These are phyloP conservation scores for Leishmania gerbilli DNA, from an alignment of 208 protist genomes.

Conservation along the genomic window DNA sequence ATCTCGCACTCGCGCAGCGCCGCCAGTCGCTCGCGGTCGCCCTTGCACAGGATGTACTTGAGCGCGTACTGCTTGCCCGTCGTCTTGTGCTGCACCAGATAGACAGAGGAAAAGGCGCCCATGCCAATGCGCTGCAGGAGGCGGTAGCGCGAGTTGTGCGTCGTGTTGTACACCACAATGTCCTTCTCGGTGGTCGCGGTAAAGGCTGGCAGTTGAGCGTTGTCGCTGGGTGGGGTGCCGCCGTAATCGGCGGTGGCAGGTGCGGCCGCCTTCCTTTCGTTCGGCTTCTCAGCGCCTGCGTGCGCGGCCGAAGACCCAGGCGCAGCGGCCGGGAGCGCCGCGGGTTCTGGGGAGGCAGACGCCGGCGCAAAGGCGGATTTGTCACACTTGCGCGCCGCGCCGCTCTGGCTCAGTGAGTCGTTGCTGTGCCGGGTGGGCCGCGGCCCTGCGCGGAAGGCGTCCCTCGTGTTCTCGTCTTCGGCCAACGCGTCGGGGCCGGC, in stretches of 20 bases:
- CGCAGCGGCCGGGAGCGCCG: background rate
- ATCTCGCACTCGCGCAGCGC: constrained; percentile 82
- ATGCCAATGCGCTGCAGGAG: constrained; percentile 57
- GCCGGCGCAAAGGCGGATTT: background rate
- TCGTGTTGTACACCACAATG: constrained; percentile 44
- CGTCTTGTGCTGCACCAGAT: constrained; percentile 60
- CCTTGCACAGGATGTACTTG: constrained; percentile 73
- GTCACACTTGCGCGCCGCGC: background rate
- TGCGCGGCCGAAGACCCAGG: background rate
- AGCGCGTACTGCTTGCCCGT: constrained; percentile 59
- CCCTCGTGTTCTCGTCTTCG: background rate
- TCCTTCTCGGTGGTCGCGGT: constrained; percentile 42
- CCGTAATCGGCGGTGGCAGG: background rate
- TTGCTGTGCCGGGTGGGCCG: background rate
- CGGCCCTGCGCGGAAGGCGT: background rate
- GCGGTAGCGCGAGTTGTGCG: constrained; percentile 53
- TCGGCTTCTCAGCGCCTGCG: background rate
- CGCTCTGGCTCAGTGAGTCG: background rate
- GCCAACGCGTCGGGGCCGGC: background rate
- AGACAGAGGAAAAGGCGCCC: constrained; percentile 76
- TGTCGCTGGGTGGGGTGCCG: background rate
- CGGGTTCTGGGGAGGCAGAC: background rate
- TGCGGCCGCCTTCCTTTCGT: background rate
- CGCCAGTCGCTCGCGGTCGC: constrained; percentile 54
- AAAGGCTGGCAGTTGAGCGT: constrained; percentile 15